phyloP scores from a whole-genome alignment of 805 yeast genomes.

The Candida stauntonica region DNA sequence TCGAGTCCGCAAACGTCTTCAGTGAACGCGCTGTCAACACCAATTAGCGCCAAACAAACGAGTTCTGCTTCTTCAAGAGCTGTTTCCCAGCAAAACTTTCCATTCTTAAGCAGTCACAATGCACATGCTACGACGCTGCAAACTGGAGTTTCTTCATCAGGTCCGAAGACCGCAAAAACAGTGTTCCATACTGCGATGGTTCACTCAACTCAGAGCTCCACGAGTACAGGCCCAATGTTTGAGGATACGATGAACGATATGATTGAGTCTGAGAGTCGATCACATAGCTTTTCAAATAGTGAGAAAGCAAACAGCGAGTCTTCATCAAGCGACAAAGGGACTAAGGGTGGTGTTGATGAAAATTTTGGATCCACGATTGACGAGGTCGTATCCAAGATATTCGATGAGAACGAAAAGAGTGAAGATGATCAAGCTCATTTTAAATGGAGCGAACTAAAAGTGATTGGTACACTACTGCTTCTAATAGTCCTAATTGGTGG shows the following conservation, averaged over 20 bases:
- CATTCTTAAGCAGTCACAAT: too few species aligned
- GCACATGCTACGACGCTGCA: neutral
- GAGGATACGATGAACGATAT: conserved; percentile 10
- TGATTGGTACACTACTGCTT: neutral
- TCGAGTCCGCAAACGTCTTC: neutral
- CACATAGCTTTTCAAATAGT: neutral
- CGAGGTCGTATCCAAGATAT: conserved; percentile 9
- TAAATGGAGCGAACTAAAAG: neutral
- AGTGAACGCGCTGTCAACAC: neutral
- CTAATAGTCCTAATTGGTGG: conserved; percentile 1
- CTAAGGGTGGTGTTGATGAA: too few species aligned
- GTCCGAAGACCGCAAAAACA: conserved; percentile 3
- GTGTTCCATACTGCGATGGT: conserved; percentile 2
- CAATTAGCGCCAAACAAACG: too few species aligned
- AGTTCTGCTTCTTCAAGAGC: neutral
- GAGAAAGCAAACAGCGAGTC: neutral
- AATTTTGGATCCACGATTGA: conserved; percentile 8
- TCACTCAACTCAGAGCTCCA: neutral
- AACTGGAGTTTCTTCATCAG: neutral
- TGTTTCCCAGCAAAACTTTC: neutral
- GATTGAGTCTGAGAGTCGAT: neutral
- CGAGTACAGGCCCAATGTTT: conserved; percentile 7
- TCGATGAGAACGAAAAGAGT: too few species aligned
- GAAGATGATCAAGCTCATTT: neutral
- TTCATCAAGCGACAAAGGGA: too few species aligned